Evolutionary conservation across 2,329 filamentous ascomycete species (phyloP).

Genomic region (Venturia carpophila): DNA sequence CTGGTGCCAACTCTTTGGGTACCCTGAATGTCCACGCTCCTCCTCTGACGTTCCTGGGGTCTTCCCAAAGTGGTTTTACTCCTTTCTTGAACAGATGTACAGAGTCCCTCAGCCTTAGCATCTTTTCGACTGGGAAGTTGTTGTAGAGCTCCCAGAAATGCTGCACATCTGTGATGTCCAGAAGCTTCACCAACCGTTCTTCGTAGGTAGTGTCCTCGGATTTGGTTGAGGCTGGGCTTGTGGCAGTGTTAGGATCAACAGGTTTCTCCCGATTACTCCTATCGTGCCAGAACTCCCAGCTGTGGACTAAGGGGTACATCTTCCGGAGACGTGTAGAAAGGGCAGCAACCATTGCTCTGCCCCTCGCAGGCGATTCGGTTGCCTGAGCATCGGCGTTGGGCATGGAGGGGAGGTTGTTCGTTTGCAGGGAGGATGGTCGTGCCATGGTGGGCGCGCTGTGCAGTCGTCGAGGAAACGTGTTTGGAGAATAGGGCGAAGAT

Average conservation of each 20-base stretch:
- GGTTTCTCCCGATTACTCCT: slow-evolving; percentile 31
- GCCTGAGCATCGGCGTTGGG: slow-evolving; percentile 52
- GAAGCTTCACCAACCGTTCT: slow-evolving; percentile 39
- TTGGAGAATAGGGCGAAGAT: not conserved
- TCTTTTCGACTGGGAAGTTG: slow-evolving; percentile 64
- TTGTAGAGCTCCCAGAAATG: slow-evolving; percentile 48
- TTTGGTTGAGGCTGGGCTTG: slow-evolving; percentile 26
- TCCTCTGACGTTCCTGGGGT: slow-evolving; percentile 75
- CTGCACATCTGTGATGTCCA: slow-evolving; percentile 39
- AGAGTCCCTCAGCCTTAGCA: slow-evolving; percentile 57
- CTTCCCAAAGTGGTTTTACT: slow-evolving; percentile 77
- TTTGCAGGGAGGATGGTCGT: slow-evolving; percentile 20
- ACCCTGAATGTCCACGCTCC: slow-evolving; percentile 92
- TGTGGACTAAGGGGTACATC: slow-evolving; percentile 43
- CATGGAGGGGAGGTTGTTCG: slow-evolving; percentile 48
- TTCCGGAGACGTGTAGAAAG: slow-evolving; percentile 38
- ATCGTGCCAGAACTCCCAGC: slow-evolving; percentile 48
- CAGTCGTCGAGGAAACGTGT: not conserved
- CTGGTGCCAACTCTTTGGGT: slow-evolving; percentile 61
- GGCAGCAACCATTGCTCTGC: slow-evolving; percentile 60
- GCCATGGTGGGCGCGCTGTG: slow-evolving; percentile 5
- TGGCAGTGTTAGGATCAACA: slow-evolving; percentile 22
- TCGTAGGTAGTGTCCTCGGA: slow-evolving; percentile 32
- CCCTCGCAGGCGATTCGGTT: slow-evolving; percentile 63
- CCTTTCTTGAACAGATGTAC: slow-evolving; percentile 76